phyloP scores from a whole-genome alignment of 768 basidiomycete species.

The Agaricus bisporus region DNA sequence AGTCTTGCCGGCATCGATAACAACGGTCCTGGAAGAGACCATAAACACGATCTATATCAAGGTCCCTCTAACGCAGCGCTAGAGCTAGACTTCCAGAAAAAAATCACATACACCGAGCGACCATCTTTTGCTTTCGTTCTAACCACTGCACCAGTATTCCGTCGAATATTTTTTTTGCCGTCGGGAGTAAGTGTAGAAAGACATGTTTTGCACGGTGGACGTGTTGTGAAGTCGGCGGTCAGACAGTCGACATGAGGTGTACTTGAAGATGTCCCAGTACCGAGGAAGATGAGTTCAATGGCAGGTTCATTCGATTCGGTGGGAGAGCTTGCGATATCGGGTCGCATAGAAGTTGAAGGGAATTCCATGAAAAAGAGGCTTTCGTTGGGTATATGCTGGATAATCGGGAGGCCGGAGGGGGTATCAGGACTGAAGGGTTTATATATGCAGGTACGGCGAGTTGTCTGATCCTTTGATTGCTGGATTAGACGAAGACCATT shows the following conservation, averaged over 20 bases:
- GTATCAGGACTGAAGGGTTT: neutral
- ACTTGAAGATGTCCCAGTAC: conserved; percentile 76
- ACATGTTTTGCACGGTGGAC: conserved; percentile 53
- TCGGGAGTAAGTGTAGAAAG: conserved; percentile 58
- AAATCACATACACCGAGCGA: conserved; percentile 42
- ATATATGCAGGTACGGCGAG: neutral
- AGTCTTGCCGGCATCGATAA: conserved; percentile 84
- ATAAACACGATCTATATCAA: neutral
- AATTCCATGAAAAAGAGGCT: neutral
- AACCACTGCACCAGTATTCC: conserved; percentile 76
- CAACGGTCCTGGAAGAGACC: conserved; percentile 49
- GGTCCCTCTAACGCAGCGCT: too few species aligned
- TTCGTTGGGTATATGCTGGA: neutral
- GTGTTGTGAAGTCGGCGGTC: conserved; percentile 51
- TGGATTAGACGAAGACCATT: conserved; percentile 1
- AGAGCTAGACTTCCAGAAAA: neutral
- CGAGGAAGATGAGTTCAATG: conserved; percentile 71
- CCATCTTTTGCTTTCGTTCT: conserved; percentile 38
- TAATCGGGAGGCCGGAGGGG: neutral
- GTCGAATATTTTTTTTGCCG: conserved; percentile 77
- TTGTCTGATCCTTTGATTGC: neutral
- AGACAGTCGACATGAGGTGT: conserved; percentile 70
- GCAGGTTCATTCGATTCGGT: conserved; percentile 1
- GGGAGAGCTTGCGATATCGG: neutral
- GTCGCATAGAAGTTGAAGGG: neutral